Percentiles rank a stretch among this genome's conserved stretches.
Conservation (phyloP, 352 stramenopile genomes). For the Globisporangium perplexum region DNA sequence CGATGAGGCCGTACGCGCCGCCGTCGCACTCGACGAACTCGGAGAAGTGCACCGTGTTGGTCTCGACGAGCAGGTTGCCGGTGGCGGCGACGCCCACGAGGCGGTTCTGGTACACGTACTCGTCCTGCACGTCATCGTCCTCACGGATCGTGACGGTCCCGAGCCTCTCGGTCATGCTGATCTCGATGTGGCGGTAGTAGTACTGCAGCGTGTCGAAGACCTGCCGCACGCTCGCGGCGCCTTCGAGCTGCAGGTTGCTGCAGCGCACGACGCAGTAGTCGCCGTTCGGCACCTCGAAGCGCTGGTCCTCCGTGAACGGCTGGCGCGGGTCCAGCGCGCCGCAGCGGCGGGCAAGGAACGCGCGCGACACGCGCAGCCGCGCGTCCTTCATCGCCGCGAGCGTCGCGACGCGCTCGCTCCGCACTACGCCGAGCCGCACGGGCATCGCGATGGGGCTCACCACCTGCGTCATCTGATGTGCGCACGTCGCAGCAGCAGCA, state of each 20-base stretch:
- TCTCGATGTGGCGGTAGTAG: conserved; percentile 38
- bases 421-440: conserved; percentile 3
- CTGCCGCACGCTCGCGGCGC: conserved; percentile 16
- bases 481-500: no score
- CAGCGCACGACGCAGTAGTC: conserved; percentile 46
- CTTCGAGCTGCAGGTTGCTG: conserved; percentile 40
- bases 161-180: conserved; percentile 36
- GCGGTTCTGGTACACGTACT: conserved; percentile 25
- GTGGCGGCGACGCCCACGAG: conserved; percentile 19
- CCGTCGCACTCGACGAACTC: conserved; percentile 20
- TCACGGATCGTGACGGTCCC: conserved; percentile 37
- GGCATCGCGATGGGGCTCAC: conserved; percentile 4
- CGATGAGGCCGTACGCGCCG: conserved; percentile 22
- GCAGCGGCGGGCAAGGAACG: conserved; percentile 21
- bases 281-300: conserved; percentile 37
- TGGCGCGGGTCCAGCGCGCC: conserved; percentile 7
- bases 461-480: conserved; percentile 7
- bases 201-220: conserved; percentile 33
- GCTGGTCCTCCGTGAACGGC: conserved; percentile 19
- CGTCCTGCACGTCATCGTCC: conserved; percentile 25
- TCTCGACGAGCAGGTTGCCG: conserved; percentile 20
- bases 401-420: conserved; percentile 3
- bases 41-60: conserved; percentile 31
- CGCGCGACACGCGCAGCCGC: conserved; percentile 18
- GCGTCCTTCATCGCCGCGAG: conserved; percentile 16